Base-by-base conservation (phyloP, 805 yeast species). In the Diddensiella transvaalensis region DNA sequence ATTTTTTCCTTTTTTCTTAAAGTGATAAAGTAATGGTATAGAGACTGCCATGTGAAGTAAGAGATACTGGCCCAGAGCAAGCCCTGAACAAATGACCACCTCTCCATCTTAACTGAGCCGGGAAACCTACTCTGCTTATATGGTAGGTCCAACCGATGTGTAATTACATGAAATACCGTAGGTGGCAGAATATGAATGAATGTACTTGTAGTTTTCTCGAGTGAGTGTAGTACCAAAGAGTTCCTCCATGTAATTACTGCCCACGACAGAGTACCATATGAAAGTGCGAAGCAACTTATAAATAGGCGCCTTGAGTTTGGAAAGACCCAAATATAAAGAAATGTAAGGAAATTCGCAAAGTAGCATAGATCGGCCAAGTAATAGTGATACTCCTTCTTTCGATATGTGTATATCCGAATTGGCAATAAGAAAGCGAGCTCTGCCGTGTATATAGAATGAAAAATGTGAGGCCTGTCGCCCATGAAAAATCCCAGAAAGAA, bases 221-320 rank as follows among this genome's bases (percentile, higher is more conserved):
- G 77, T 10, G 91, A 83, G 62, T 91, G 99, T 42, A 91, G 72
- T 5, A 91, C 98, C 47, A 91, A 72, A 4, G 96, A 89, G 64
- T 91, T 91, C 57, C 96, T 75, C 99, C 98, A 91, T 0, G 96
- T 87, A 39, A 91, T 82, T 19, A 91, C 96, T 0, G 97, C 97
- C 77, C 87, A 90, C 3, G 96, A 78, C 48, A 91, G 68, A 0
- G 97, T 87, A 1, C 98, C 99, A 69, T 85, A 82, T 1, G 93
- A 77, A 51, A 91, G 79, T 6, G 96, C 85, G 66, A 87, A 90
- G 55, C 95, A 88, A 2, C 91, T 77, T 13, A 87, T 79, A 67
- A 85, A 91, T 21, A 91, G 71, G 56, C 82, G 77, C 35, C 74
- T 73, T 2, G 95, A 86, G 29, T 73, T 60, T 0, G 99, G 97